Base-by-base conservation (phyloP, 2,329 filamentous ascomycete species). In the Lasiodiplodia gonubiensis region DNA sequence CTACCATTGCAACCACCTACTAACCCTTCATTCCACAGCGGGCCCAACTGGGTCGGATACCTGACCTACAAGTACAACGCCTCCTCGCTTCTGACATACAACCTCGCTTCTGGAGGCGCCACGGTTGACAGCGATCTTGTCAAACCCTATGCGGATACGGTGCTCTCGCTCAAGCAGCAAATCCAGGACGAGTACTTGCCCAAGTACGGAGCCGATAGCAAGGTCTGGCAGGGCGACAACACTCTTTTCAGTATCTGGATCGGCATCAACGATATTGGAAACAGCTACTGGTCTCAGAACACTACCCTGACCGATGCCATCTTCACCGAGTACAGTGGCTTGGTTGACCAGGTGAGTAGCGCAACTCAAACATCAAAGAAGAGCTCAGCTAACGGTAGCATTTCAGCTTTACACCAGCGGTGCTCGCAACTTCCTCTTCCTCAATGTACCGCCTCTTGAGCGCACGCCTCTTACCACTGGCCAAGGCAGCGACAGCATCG, bases 261-360 rank as follows among this genome's bases (percentile, higher is more conserved):
- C 61, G 86, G 86, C 39, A 83, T 87, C 71, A 88, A 88, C 72
- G 86, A 88, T 70, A 80, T 87, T 18, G 83, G 83, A 16, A 85
- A 83, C 71, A 78, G 79, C 11, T 86, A 82, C 77, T 81, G 76
- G 73, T 69, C 74, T 30, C 80, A 80, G 61, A 71, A 71, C 48
- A 76, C 75, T 0, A 67, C 68, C 14, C 70, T 77, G 4, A 75
- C 77, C 64, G 73, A 75, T 11, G 61, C 69, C 30, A 79, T 81
- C 42, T 80, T 82, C 71, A 67, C 71, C 7, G 74, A 76, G 3
- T 83, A 82, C 67, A 71, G 71, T 7, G 68, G 69, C 0, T 74
- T 81, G 1, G 72, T 82, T 3, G 76, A 80, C 6, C 69, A 78
- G 35, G 66, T 67, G 23, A 21, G 33, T 12, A n/a, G 25, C 33